Evolutionary conservation across 441 rosid genomes (phyloP), one percentile per base, ranked within the genome.

Genomic region (Gossypium gossypioides): DNA sequence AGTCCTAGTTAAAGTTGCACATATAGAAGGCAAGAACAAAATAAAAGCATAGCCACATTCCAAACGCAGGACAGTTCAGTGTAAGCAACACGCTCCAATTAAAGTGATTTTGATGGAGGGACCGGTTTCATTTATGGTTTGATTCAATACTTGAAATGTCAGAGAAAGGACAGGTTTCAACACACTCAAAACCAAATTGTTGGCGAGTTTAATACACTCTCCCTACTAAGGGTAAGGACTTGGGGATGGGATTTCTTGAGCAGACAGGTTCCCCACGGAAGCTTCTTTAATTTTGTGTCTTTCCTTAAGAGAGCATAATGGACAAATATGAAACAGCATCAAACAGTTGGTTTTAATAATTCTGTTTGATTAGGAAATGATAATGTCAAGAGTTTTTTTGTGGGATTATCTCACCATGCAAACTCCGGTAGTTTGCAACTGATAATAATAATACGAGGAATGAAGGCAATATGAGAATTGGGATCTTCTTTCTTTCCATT

Each of bases 11-110:
- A 52, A 74, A 70, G 69, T 56, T 37, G 10, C 74, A 25, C 64
- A 61, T 73, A 68, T 55, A 73, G 68, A 75, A 37, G 65, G 22
- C n/a, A 27, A 51, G 59, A 59, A 16, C 70, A 72, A 64, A 27
- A 22, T 32, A 50, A 58, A 58, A 13, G 24, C 12, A 54, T 54
- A 12, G 19, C 52, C 25, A 25, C 68, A 48, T 3, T 29, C 79
- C 76, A 76, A 57, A 61, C 79, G 81, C 82, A 57, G 67, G 70
- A 24, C 68, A 71, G 32, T 27, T 12, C 22, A 57, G 62, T 24
- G 77, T 52, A 68, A 59, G 37, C 56, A 15, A 29, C 83, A 75
- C 81, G 74, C 81, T 73, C 80, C 25, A 75, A 70, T 71, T 69
- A 4, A 44, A 73, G 16, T 37, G 59, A 27, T 51, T 48, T 50